phyloP scores from a whole-genome alignment of 495 filamentous ascomycete genomes.

The Hypoxylon intermedium region DNA sequence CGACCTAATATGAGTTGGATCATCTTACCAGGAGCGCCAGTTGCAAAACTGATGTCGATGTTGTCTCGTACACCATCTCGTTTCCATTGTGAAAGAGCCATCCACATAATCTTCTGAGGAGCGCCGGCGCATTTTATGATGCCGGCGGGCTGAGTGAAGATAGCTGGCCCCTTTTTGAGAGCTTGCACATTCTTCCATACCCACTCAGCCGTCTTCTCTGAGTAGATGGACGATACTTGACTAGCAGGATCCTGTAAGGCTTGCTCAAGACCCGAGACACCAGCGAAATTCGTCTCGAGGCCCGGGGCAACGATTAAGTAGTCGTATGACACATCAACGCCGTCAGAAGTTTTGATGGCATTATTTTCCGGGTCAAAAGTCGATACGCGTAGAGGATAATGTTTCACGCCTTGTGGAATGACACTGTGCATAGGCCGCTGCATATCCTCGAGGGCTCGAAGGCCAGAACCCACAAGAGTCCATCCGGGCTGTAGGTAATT shows the following conservation, averaged over 20 bases:
- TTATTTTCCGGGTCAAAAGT: constrained; percentile 66
- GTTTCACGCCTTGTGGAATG: constrained; percentile 66
- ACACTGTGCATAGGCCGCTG: constrained; percentile 59
- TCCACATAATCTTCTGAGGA: constrained; percentile 76
- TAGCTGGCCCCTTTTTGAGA: constrained; percentile 63
- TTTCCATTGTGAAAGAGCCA: constrained; percentile 71
- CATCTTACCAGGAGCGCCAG: constrained; percentile 57
- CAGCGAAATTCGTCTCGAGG: constrained; percentile 62
- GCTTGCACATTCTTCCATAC: constrained; percentile 62
- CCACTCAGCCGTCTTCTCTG: constrained; percentile 66
- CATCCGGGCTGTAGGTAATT: constrained; percentile 63
- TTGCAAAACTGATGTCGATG: constrained; percentile 69
- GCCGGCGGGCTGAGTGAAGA: constrained; percentile 74
- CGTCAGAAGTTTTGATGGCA: constrained; percentile 63
- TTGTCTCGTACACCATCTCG: constrained; percentile 64
- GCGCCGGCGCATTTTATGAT: constrained; percentile 74
- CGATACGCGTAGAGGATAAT: constrained; percentile 62
- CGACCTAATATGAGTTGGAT: not conserved
- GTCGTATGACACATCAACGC: constrained; percentile 66
- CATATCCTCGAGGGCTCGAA: constrained; percentile 64
- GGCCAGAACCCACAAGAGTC: constrained; percentile 71
- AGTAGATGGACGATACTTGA: constrained; percentile 70
- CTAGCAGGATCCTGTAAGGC: constrained; percentile 63
- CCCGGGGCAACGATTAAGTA: constrained; percentile 71
- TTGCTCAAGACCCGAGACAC: constrained; percentile 66